Conservation (phyloP, 2,329 filamentous ascomycete species). For the Trichoderma semiorbis region DNA sequence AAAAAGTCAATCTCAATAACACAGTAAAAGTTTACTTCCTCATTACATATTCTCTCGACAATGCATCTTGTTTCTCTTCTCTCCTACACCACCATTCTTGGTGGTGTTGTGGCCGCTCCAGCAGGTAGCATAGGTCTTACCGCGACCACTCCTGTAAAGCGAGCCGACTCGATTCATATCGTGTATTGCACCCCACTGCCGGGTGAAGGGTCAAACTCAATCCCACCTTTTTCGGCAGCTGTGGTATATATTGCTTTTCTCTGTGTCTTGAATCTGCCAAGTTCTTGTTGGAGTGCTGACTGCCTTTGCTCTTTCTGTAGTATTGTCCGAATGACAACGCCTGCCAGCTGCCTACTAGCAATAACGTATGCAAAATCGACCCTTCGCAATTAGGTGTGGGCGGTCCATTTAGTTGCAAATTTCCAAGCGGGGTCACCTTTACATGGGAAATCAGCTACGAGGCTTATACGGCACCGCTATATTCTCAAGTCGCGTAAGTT, state of each 20-base stretch:
- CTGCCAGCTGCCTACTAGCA: background rate
- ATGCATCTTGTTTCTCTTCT: background rate
- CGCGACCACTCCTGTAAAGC: background rate
- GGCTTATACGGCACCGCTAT: background rate
- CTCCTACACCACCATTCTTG: background rate
- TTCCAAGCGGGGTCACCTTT: background rate
- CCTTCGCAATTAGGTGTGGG: background rate
- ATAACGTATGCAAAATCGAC: background rate
- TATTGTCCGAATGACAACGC: background rate
- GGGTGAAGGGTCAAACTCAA: background rate
- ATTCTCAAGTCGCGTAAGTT: background rate
- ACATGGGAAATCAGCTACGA: background rate
- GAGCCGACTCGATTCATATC: background rate
- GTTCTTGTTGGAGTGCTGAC: background rate
- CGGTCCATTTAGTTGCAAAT: background rate
- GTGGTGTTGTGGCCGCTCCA: background rate
- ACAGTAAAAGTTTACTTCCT: background rate
- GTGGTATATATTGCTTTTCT: background rate
- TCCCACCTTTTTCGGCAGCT: background rate
- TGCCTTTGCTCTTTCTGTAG: background rate
- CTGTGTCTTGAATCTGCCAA: background rate
- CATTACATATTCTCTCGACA: background rate
- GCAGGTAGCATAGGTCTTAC: background rate
- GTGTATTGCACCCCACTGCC: background rate
- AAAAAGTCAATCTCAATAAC: background rate